These are phyloP conservation scores for Dillenia suffruticosa DNA, from an alignment of 164 flowering plant genomes.

Conservation along the genomic window DNA sequence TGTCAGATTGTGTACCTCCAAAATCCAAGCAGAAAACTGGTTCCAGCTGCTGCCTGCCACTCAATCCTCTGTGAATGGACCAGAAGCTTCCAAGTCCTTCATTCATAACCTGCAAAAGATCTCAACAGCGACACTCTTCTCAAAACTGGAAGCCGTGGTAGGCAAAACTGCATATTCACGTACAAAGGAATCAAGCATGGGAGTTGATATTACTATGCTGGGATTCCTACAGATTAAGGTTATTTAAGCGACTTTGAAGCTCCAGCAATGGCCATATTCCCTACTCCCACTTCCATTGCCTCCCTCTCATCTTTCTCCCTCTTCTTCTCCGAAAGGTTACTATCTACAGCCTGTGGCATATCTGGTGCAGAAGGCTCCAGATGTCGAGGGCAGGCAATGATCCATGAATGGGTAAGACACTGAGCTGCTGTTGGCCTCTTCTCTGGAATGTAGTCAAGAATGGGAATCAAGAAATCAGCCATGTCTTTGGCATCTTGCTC, in stretches of 20 bases:
- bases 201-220: background rate
- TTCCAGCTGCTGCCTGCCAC: no score
- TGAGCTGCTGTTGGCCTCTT: slow-evolving; percentile 83
- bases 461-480: slow-evolving; percentile 75
- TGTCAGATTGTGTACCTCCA: no score
- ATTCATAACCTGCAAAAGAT: no score
- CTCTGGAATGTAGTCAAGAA: slow-evolving; percentile 88
- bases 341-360: slow-evolving; percentile 17
- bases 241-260: slow-evolving; percentile 26
- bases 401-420: slow-evolving; percentile 83
- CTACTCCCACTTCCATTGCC: slow-evolving; percentile 71
- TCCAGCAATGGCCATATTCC: slow-evolving; percentile 68
- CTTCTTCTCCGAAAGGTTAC: slow-evolving; percentile 29
- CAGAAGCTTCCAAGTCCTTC: no score
- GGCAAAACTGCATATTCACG: no score
- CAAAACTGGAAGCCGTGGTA: no score
- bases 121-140: no score
- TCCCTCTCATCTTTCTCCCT: slow-evolving; percentile 63
- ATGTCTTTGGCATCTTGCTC: slow-evolving; percentile 81
- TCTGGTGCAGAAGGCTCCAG: slow-evolving; percentile 40
- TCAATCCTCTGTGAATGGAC: no score
- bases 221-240: slow-evolving; percentile 18
- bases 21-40: no score
- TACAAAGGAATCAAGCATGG: no score
- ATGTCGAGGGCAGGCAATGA: slow-evolving; percentile 49